phyloP scores from a whole-genome alignment of 2,329 filamentous ascomycete genomes.

The Tolypocladium tropicale region DNA sequence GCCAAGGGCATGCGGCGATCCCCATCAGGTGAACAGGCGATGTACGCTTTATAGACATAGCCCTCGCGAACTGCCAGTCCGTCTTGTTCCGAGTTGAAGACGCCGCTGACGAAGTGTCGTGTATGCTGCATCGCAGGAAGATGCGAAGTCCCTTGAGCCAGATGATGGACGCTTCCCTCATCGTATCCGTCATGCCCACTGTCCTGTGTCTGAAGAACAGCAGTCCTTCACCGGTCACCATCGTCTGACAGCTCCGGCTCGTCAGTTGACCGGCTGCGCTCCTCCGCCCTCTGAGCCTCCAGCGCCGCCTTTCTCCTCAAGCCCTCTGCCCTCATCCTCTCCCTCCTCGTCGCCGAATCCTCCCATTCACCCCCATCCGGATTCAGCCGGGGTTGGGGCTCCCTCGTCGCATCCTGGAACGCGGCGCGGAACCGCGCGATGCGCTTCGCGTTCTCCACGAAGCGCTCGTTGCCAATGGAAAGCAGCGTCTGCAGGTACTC shows the following conservation, averaged over 20 bases:
- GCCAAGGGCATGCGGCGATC: background rate
- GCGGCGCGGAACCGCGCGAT: constrained; percentile 53
- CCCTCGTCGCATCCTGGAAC: constrained; percentile 27
- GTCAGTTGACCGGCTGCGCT: background rate
- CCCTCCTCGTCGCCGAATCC: constrained; percentile 37
- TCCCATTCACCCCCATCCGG: constrained; percentile 41
- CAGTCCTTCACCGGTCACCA: background rate
- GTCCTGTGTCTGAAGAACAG: background rate
- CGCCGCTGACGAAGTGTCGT: background rate
- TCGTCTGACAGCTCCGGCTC: background rate
- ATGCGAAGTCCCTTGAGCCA: background rate
- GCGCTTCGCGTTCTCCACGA: constrained; percentile 56
- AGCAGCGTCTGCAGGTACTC: constrained; percentile 59
- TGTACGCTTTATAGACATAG: background rate
- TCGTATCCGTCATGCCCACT: background rate
- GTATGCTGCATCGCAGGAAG: background rate
- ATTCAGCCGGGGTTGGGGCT: constrained; percentile 13
- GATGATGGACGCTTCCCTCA: background rate
- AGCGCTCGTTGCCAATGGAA: constrained; percentile 63
- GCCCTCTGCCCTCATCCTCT: constrained; percentile 49
- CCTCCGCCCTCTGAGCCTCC: constrained; percentile 9
- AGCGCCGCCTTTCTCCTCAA: constrained; percentile 39
- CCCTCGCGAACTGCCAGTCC: background rate
- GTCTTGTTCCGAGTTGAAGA: background rate
- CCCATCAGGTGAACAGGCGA: background rate